Percentiles rank a stretch among this genome's conserved stretches.
phyloP scores from a whole-genome alignment of 1,139 yeast species.

The Meyerozyma athensensis region DNA sequence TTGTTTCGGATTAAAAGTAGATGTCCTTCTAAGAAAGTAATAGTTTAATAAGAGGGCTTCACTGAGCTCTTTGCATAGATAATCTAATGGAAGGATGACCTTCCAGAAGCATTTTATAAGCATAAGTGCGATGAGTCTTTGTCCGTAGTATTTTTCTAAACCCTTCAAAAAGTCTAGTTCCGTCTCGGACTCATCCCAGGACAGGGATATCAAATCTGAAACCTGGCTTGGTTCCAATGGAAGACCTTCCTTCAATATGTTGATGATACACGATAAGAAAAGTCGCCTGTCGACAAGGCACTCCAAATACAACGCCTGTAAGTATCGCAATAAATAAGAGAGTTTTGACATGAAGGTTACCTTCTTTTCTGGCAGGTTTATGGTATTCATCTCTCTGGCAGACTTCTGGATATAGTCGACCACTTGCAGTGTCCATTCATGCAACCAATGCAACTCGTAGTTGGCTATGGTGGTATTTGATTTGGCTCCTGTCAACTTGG shows the following conservation, averaged over 20 bases:
- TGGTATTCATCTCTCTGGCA: slow-evolving; percentile 32
- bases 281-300: slow-evolving; percentile 57
- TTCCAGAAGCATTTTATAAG: slow-evolving; percentile 69
- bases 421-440: slow-evolving; percentile 86
- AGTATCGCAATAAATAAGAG: slow-evolving; percentile 54
- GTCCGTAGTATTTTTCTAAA: slow-evolving; percentile 33
- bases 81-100: slow-evolving; percentile 51
- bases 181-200: slow-evolving; percentile 11
- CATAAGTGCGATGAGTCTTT: slow-evolving; percentile 42
- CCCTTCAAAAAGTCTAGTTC: slow-evolving; percentile 11
- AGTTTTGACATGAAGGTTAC: slow-evolving; percentile 49
- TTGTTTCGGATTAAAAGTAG: slow-evolving; percentile 6
- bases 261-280: slow-evolving; percentile 61
- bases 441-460: slow-evolving; percentile 61
- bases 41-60: slow-evolving; percentile 47
- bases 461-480: slow-evolving; percentile 15
- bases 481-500: slow-evolving; percentile 3
- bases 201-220: slow-evolving; percentile 13
- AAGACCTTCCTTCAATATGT: slow-evolving; percentile 50
- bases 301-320: slow-evolving; percentile 64
- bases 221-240: slow-evolving; percentile 34
- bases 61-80: slow-evolving; percentile 55
- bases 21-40: slow-evolving; percentile 29
- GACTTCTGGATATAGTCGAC: slow-evolving; percentile 54
- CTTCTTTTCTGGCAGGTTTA: slow-evolving; percentile 27